Conservation (phyloP, 1,139 yeast species). For the Nematodospora anomalae region DNA sequence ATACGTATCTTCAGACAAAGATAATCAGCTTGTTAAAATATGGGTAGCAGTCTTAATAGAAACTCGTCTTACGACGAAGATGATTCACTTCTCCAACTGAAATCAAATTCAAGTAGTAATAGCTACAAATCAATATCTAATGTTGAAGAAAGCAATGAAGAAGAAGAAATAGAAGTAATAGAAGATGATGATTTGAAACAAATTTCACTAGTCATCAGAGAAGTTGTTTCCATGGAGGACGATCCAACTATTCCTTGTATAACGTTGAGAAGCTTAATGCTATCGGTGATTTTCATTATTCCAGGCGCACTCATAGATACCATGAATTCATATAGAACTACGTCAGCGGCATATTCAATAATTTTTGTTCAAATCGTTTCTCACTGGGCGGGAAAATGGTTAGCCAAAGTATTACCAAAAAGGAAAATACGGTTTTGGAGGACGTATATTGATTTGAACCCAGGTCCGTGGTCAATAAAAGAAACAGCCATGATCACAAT, state of each 20-base stretch:
- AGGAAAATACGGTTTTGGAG: slow-evolving; percentile 23
- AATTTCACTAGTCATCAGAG: slow-evolving; percentile 24
- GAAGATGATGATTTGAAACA: background rate
- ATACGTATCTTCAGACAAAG: too few relatives aligned
- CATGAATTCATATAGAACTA: slow-evolving; percentile 48
- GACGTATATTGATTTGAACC: slow-evolving; percentile 33
- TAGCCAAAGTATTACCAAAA: slow-evolving; percentile 37
- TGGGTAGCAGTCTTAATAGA: too few relatives aligned
- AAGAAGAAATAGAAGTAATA: background rate
- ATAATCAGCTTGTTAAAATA: too few relatives aligned
- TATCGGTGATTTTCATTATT: slow-evolving; percentile 39
- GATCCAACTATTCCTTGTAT: slow-evolving; percentile 37
- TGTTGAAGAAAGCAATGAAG: background rate
- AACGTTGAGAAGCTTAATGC: slow-evolving; percentile 43
- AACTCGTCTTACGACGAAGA: background rate
- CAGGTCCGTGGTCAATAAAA: slow-evolving; percentile 50
- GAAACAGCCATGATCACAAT: slow-evolving; percentile 47
- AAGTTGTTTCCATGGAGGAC: slow-evolving; percentile 36
- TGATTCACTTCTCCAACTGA: background rate
- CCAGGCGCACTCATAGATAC: slow-evolving; percentile 53
- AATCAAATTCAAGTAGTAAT: background rate
- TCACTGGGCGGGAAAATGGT: slow-evolving; percentile 44
- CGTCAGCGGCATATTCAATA: slow-evolving; percentile 48
- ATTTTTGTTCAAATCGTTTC: slow-evolving; percentile 47
- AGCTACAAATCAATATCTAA: background rate